These are phyloP conservation scores for Termitomyces titanicus DNA, from an alignment of 768 basidiomycete genomes.

Conservation along the genomic window DNA sequence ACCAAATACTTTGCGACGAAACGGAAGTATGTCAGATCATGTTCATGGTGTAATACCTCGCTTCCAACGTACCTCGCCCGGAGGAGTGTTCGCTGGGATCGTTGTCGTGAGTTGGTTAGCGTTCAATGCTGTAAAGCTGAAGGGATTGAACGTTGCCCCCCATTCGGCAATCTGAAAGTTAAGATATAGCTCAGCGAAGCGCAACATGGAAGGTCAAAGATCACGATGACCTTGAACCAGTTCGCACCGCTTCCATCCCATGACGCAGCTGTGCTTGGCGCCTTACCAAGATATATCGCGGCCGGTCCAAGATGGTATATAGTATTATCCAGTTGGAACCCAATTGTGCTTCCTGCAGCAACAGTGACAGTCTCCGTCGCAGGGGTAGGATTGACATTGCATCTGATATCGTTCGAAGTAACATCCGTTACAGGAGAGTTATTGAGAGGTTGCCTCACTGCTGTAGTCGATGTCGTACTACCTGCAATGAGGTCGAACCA, in stretches of 20 bases:
- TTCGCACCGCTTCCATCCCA: constrained; percentile 36
- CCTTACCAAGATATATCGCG: constrained; percentile 33
- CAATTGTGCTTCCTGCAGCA: constrained; percentile 22
- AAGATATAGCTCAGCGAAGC: background rate
- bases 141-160: constrained; percentile 21
- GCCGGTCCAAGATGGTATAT: constrained; percentile 26
- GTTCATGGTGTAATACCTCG: background rate
- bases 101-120: constrained; percentile 23
- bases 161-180: constrained; percentile 20
- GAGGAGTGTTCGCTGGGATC: constrained; percentile 27
- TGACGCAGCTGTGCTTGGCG: constrained; percentile 26
- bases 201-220: background rate
- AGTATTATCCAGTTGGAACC: constrained; percentile 25
- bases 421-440: constrained; percentile 17
- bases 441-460: constrained; percentile 8
- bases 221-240: constrained; percentile 34
- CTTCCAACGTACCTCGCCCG: constrained; percentile 20
- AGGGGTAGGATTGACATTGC: constrained; percentile 18
- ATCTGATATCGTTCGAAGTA: constrained; percentile 19
- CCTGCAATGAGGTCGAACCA: constrained; percentile 5
- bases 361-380: constrained; percentile 22
- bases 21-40: background rate
- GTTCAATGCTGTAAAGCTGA: constrained; percentile 20
- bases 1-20: constrained; percentile 16
- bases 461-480: background rate